Evolutionary conservation across 148 eudicot genomes (phyloP).

Genomic region (Chenopodium formosanum): DNA sequence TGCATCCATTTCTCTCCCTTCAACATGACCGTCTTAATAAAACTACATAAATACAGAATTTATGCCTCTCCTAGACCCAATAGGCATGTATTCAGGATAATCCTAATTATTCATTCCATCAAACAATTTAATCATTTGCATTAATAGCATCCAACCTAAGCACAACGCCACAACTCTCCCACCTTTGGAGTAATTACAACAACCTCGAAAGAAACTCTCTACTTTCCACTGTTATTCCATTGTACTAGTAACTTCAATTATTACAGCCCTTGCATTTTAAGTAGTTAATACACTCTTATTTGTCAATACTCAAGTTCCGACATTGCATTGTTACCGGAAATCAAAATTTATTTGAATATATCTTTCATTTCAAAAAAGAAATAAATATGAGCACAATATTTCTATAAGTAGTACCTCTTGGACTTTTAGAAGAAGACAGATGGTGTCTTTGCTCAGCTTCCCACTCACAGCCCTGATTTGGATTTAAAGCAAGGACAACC

Average conservation of each 20-base stretch:
- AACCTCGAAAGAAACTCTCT: neutral
- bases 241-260: too few relatives aligned
- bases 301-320: too few relatives aligned
- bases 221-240: too few relatives aligned
- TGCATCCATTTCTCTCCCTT: neutral
- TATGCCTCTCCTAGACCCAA: too few relatives aligned
- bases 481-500: conserved; percentile 1
- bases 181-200: neutral
- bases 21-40: neutral
- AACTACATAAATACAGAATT: too few relatives aligned
- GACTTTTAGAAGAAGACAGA: conserved; percentile 57
- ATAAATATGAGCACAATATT: neutral
- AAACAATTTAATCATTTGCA: neutral
- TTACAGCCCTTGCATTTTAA: too few relatives aligned
- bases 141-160: neutral
- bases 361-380: neutral
- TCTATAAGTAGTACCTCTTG: conserved; percentile 41
- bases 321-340: neutral
- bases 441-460: conserved; percentile 47
- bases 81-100: too few relatives aligned
- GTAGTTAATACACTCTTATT: too few relatives aligned
- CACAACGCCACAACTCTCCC: neutral
- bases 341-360: neutral
- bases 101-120: neutral
- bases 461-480: conserved; percentile 46